A percentile compares a stretch with the other conserved stretches of the same genome.
These are phyloP conservation scores for Pythium volutum DNA, from an alignment of 352 stramenopile species.

Conservation along the genomic window DNA sequence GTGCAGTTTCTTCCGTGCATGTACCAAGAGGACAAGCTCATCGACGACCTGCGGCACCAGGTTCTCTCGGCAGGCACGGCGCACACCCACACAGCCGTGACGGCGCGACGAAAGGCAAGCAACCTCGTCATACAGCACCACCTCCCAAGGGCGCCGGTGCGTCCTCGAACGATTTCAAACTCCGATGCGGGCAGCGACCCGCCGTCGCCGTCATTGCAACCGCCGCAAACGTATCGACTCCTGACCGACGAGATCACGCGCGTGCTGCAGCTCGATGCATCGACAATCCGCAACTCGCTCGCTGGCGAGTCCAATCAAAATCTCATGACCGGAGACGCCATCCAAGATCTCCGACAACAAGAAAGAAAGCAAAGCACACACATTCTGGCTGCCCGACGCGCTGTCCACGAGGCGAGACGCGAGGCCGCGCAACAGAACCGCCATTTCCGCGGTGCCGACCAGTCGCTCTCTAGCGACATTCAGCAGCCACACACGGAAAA, in stretches of 20 bases:
- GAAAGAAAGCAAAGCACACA: constrained; percentile 12
- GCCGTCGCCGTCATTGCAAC: neutral
- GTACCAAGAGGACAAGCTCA: constrained; percentile 37
- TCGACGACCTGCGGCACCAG: constrained; percentile 34
- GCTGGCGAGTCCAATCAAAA: constrained; percentile 9
- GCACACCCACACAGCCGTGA: constrained; percentile 6
- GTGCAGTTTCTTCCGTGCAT: constrained; percentile 44
- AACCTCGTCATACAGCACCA: constrained; percentile 67
- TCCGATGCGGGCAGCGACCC: neutral
- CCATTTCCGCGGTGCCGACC: constrained; percentile 6
- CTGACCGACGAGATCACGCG: constrained; percentile 49
- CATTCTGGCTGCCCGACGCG: constrained; percentile 11
- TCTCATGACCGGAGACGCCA: constrained; percentile 16
- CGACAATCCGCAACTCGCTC: constrained; percentile 7
- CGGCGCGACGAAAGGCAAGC: constrained; percentile 24
- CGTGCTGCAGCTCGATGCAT: constrained; percentile 49
- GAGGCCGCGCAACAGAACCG: constrained; percentile 1
- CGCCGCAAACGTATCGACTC: constrained; percentile 40
- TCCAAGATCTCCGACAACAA: constrained; percentile 20
- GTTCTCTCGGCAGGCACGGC: constrained; percentile 21
- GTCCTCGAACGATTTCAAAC: neutral
- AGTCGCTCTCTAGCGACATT: constrained; percentile 23
- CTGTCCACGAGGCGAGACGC: constrained; percentile 1
- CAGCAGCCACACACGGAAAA: constrained; percentile 13
- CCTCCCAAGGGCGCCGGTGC: constrained; percentile 19